phyloP scores from a whole-genome alignment of 108 stramenopile genomes.

The Skeletonema costatum region DNA sequence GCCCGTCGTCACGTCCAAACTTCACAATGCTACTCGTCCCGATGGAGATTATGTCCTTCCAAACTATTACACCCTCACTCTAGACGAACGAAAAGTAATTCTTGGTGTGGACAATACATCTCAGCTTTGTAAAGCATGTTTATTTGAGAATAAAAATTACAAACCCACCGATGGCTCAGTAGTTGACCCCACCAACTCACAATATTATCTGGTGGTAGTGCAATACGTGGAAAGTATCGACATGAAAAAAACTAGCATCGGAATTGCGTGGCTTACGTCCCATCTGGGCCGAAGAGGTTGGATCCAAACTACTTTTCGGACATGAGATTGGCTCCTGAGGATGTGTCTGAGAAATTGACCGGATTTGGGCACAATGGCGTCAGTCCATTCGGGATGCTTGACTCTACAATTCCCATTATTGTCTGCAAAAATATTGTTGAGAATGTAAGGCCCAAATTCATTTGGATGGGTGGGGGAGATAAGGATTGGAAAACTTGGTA shows the following conservation, averaged over 20 bases:
- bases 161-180: constrained; percentile 2
- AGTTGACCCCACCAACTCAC: constrained; percentile 56
- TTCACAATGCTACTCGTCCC: constrained; percentile 44
- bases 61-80: neutral
- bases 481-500: constrained; percentile 81
- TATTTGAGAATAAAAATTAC: constrained; percentile 84
- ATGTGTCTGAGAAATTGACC: constrained; percentile 72
- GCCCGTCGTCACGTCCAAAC: constrained; percentile 58
- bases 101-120: too few species aligned
- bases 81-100: constrained; percentile 61
- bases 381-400: constrained; percentile 79
- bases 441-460: constrained; percentile 52
- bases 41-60: neutral
- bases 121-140: constrained; percentile 71
- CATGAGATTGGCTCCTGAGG: constrained; percentile 65
- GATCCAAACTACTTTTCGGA: constrained; percentile 62
- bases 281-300: constrained; percentile 30
- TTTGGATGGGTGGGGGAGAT: constrained; percentile 86
- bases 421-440: constrained; percentile 56
- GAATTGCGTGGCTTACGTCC: constrained; percentile 69
- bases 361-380: constrained; percentile 82
- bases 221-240: constrained; percentile 81
- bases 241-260: constrained; percentile 54
- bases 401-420: constrained; percentile 62
- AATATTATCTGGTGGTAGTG: constrained; percentile 76